Percentiles rank a stretch among this genome's conserved stretches.
Conservation (phyloP, 2,329 filamentous ascomycete genomes). For the Venturia nashicola region DNA sequence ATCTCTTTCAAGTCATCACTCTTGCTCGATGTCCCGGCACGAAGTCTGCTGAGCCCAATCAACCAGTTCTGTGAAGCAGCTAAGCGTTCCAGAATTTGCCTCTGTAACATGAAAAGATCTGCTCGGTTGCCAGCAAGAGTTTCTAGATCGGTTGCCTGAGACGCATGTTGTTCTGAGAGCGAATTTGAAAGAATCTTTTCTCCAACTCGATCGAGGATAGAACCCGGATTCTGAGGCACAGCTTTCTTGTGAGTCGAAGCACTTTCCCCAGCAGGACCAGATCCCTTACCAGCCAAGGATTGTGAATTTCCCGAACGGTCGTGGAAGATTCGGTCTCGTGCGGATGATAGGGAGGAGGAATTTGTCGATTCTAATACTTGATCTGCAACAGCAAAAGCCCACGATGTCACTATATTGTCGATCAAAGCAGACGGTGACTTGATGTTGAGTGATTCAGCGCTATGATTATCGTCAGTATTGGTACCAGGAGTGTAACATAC, state of each 20-base stretch:
- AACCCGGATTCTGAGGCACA: conserved; percentile 8
- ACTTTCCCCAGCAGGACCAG: conserved; percentile 50
- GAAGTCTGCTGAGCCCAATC: conserved; percentile 35
- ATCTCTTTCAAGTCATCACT: conserved; percentile 24
- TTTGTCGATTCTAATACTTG: conserved; percentile 67
- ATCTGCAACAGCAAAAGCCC: conserved; percentile 63
- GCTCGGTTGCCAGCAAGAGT: conserved; percentile 73
- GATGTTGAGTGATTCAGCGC: conserved; percentile 17
- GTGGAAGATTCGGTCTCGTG: not conserved
- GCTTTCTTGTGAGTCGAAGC: conserved; percentile 36
- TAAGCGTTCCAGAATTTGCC: conserved; percentile 64
- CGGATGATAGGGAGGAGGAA: conserved; percentile 47
- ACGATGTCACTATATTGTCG: conserved; percentile 66
- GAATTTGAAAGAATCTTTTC: conserved; percentile 8
- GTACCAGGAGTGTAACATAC: conserved; percentile 16
- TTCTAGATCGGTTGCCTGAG: conserved; percentile 51
- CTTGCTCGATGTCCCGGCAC: not conserved
- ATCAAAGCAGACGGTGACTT: conserved; percentile 39
- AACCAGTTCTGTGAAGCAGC: conserved; percentile 64
- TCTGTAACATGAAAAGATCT: conserved; percentile 67
- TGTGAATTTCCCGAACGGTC: not conserved
- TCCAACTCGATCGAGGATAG: conserved; percentile 13
- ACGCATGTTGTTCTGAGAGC: conserved; percentile 7
- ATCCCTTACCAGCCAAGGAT: not conserved
- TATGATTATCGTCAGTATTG: conserved; percentile 2